Percentiles rank a stretch among this genome's conserved stretches.
Evolutionary conservation across 129 eudicot genomes (phyloP).

Genomic region (Artemisia annua): DNA sequence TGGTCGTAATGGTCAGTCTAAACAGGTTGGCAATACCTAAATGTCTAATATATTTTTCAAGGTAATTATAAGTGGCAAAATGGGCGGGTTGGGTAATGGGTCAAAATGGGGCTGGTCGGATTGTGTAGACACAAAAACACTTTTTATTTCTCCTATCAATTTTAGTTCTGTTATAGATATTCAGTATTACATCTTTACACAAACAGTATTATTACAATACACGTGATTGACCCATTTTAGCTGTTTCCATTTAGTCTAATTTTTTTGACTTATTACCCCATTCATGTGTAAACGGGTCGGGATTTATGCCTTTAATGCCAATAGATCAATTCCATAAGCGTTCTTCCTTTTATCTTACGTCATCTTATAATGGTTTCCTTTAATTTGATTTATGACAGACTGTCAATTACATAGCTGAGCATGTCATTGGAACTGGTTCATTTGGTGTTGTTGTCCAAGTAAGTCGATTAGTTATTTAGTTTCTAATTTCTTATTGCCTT

Average conservation of each 20-base stretch:
- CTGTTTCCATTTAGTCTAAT: too few species aligned
- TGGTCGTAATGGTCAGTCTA: slow-evolving; percentile 90
- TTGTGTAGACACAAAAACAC: too few species aligned
- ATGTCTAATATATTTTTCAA: neutral
- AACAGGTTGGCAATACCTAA: slow-evolving; percentile 55
- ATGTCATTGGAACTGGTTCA: slow-evolving; percentile 95
- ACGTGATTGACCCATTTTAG: too few species aligned
- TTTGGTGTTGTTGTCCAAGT: slow-evolving; percentile 97
- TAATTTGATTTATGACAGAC: slow-evolving; percentile 44
- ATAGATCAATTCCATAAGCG: slow-evolving; percentile 6
- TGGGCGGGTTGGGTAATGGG: too few species aligned
- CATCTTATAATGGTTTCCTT: neutral
- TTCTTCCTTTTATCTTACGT: neutral
- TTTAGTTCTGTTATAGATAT: too few species aligned
- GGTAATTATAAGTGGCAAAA: too few species aligned
- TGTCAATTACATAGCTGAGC: slow-evolving; percentile 90
- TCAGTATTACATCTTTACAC: too few species aligned
- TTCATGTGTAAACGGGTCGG: too few species aligned
- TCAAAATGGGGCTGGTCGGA: neutral
- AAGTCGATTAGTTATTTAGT: slow-evolving; percentile 18
- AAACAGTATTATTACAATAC: too few species aligned
- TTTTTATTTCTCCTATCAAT: too few species aligned
- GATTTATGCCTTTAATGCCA: neutral
- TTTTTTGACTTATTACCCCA: too few species aligned
- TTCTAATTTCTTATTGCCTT: neutral